These are phyloP conservation scores for Schizosaccharomyces versatilis DNA, from an alignment of 1,139 yeast genomes.

Conservation along the genomic window DNA sequence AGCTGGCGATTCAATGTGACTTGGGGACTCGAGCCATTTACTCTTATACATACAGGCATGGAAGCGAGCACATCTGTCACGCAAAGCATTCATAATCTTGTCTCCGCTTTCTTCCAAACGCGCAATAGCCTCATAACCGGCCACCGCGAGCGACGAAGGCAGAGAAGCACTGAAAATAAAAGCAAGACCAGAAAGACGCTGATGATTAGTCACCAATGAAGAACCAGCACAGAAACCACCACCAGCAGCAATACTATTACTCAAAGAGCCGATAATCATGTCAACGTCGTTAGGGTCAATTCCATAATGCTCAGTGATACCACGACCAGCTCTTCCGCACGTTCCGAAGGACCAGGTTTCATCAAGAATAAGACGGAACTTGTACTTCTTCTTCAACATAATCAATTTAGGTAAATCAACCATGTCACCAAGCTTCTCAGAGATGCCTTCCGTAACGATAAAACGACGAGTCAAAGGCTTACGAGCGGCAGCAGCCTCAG, in stretches of 20 bases:
- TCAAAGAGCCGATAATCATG: conserved; percentile 71
- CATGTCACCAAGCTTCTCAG: conserved; percentile 60
- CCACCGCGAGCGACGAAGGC: conserved; percentile 74
- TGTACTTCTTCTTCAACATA: conserved; percentile 55
- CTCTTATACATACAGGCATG: conserved; percentile 19
- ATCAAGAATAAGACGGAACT: conserved; percentile 68
- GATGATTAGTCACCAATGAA: conserved; percentile 68
- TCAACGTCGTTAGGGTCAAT: conserved; percentile 48
- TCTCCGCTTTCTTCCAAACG: conserved; percentile 17
- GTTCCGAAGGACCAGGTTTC: conserved; percentile 75
- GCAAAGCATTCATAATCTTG: conserved; percentile 19
- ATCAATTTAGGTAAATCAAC: conserved; percentile 51
- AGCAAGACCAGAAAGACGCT: conserved; percentile 70
- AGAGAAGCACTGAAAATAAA: conserved; percentile 86
- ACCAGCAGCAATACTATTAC: conserved; percentile 61
- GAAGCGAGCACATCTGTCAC: conserved; percentile 21
- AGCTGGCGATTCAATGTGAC: conserved; percentile 42
- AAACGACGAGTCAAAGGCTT: conserved; percentile 70
- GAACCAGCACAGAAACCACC: conserved; percentile 93
- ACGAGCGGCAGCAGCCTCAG: conserved; percentile 19
- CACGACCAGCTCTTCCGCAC: conserved; percentile 68
- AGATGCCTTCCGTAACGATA: conserved; percentile 75
- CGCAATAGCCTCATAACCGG: conserved; percentile 39
- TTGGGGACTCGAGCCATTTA: conserved; percentile 27
- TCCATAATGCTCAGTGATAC: conserved; percentile 47